Percentiles rank a stretch among this genome's conserved stretches.
Conservation (phyloP, 2,329 filamentous ascomycete species). For the Emmonsia crescens region DNA sequence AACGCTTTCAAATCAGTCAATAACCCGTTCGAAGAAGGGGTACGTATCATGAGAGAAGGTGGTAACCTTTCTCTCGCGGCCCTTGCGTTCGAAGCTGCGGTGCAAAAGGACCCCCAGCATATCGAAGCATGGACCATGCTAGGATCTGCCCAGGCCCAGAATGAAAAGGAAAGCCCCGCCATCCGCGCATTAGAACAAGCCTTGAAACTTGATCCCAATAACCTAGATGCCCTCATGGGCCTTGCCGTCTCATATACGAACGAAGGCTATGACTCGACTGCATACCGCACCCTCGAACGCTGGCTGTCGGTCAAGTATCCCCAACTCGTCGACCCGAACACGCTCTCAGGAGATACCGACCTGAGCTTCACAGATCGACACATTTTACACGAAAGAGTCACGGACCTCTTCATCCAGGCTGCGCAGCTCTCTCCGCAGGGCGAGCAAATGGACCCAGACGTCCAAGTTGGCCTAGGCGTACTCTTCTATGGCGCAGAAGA, state of each 20-base stretch:
- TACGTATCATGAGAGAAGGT: conserved; percentile 84
- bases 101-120: conserved; percentile 78
- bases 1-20: conserved; percentile 74
- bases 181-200: conserved; percentile 90
- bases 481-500: conserved; percentile 97
- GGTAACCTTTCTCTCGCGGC: conserved; percentile 90
- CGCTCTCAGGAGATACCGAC: conserved; percentile 61
- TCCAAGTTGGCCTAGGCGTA: conserved; percentile 92
- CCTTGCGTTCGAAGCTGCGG: conserved; percentile 88
- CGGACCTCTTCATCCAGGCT: conserved; percentile 79
- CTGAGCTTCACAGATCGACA: conserved; percentile 91
- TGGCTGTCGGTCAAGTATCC: conserved; percentile 97
- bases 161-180: conserved; percentile 94
- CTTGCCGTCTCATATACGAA: conserved; percentile 96
- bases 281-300: conserved; percentile 89
- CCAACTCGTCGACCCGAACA: conserved; percentile 59
- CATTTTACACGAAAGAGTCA: conserved; percentile 80
- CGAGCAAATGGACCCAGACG: conserved; percentile 94
- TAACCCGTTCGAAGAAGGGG: conserved; percentile 85
- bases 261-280: conserved; percentile 94
- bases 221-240: conserved; percentile 84
- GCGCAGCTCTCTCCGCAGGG: conserved; percentile 86
- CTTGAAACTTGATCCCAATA: conserved; percentile 74
- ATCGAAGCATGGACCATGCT: conserved; percentile 90
- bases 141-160: conserved; percentile 87